These are phyloP conservation scores for Aspergillus unguis DNA, from an alignment of 2,329 filamentous ascomycete genomes.

Conservation along the genomic window DNA sequence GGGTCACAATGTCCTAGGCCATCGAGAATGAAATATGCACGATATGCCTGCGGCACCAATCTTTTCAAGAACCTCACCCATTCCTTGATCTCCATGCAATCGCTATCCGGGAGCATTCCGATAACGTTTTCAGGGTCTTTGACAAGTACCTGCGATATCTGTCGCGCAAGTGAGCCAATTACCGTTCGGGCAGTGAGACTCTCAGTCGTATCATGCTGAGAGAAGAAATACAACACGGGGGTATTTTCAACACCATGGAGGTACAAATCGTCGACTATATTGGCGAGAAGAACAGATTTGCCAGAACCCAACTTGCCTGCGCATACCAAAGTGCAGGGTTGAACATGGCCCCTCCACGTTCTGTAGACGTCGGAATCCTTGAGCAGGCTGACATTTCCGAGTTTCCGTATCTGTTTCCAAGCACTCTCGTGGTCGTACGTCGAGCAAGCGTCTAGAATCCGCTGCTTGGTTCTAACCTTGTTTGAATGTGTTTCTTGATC, in stretches of 20 bases:
- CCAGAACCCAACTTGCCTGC: background rate
- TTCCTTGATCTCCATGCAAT: background rate
- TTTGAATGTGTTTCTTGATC: background rate
- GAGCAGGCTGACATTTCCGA: background rate
- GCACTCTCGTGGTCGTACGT: background rate
- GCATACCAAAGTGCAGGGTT: background rate
- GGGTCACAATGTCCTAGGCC: background rate
- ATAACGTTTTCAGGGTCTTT: background rate
- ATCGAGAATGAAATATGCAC: background rate
- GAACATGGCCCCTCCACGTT: background rate
- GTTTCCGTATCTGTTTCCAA: background rate
- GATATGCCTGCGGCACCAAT: background rate
- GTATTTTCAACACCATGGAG: background rate
- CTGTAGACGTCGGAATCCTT: background rate
- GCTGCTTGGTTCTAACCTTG: background rate
- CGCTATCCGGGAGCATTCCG: background rate
- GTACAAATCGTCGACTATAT: background rate
- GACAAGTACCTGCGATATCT: too few species aligned
- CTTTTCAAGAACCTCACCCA: background rate
- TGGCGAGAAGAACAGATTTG: background rate
- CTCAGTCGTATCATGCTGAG: background rate
- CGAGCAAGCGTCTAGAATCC: background rate
- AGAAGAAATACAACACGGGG: background rate
- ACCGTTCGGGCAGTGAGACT: background rate
- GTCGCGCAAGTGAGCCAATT: background rate